A percentile compares a stretch with the other conserved stretches of the same genome.
Conservation (phyloP, 495 filamentous ascomycete genomes). For the Astrocystis sublimbata region DNA sequence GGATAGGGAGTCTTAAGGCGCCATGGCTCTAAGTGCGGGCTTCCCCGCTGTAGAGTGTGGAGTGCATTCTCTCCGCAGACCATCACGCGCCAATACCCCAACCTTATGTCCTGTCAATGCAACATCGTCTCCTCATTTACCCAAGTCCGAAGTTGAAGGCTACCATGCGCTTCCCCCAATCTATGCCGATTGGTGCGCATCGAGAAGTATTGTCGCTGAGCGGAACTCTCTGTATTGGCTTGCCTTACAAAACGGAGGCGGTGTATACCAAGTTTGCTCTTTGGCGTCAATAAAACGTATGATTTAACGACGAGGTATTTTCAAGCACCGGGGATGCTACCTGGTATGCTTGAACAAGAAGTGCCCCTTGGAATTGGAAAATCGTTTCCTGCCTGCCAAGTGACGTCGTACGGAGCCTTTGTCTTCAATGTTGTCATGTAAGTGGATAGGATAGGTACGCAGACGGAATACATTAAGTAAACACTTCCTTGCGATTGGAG, state of each 20-base stretch:
- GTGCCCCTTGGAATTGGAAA: not conserved
- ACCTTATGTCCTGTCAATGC: no score
- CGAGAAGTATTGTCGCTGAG: not conserved
- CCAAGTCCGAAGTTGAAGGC: no score
- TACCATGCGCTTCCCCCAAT: no score
- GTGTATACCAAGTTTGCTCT: not conserved
- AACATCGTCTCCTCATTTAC: not conserved
- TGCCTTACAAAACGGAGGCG: not conserved
- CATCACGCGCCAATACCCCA: not conserved
- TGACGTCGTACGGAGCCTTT: not conserved
- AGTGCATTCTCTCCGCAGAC: not conserved
- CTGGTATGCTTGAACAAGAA: not conserved
- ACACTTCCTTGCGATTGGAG: not conserved
- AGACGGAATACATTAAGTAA: slow-evolving; percentile 8
- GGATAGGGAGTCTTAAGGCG: no score
- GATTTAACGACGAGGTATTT: not conserved
- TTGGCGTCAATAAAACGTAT: not conserved
- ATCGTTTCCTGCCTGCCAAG: not conserved
- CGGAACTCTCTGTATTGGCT: not conserved
- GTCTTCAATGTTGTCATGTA: no score
- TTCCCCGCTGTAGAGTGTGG: not conserved
- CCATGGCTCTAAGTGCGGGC: not conserved
- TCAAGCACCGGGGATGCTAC: not conserved
- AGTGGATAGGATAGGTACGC: no score
- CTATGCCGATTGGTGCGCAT: slow-evolving; percentile 13